These are phyloP conservation scores for Diaporthe capsici DNA, from an alignment of 2,329 filamentous ascomycete species.

Conservation along the genomic window DNA sequence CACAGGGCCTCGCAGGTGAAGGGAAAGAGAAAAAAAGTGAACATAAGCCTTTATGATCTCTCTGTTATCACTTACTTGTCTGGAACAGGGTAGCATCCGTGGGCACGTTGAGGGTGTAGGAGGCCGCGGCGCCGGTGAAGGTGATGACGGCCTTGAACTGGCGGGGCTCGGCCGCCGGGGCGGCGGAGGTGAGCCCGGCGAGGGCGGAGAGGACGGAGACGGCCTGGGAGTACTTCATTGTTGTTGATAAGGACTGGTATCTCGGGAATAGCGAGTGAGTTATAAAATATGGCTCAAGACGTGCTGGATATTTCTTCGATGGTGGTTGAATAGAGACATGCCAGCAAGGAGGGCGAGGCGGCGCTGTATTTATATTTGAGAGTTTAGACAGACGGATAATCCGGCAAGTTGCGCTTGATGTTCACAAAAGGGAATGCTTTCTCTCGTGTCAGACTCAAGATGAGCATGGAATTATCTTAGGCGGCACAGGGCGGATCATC, in stretches of 20 bases:
- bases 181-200: constrained; percentile 19
- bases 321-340: neutral
- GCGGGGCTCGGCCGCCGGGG: constrained; percentile 27
- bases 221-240: constrained; percentile 28
- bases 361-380: neutral
- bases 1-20: neutral
- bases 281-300: neutral
- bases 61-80: neutral
- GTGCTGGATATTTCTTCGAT: neutral
- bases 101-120: constrained; percentile 24
- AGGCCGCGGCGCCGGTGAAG: constrained; percentile 29
- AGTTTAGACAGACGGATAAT: neutral
- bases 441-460: neutral
- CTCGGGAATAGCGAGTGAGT: no score
- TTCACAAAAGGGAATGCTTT: neutral
- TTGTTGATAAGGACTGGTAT: neutral
- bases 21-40: no score
- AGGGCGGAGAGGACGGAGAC: constrained; percentile 29
- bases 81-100: constrained; percentile 9
- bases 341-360: no score
- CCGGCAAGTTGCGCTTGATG: neutral
- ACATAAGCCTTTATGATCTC: no score
- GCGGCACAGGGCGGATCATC: neutral
- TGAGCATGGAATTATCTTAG: no score
- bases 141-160: constrained; percentile 34